Evolutionary conservation across 495 filamentous ascomycete species (phyloP), one percentile per base, ranked within the genome.

Genomic region (Penicillium simplicissimum): DNA sequence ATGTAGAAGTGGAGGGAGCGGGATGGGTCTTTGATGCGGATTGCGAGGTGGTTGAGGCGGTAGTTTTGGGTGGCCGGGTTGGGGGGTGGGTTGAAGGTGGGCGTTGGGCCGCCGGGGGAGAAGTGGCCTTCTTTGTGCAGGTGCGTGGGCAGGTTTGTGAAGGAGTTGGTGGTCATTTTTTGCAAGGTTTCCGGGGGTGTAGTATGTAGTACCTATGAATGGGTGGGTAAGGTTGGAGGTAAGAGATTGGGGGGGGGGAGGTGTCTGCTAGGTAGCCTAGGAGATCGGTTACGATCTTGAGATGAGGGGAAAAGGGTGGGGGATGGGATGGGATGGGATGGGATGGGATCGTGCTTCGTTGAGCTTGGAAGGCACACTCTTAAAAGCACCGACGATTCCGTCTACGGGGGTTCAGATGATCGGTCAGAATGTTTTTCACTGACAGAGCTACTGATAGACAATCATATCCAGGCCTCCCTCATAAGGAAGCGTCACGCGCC

Each of bases 21-120:
- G 25, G 63, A 55, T 11, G 79, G 73, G 53, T 82, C 70, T 52
- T 62, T 64, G 49, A 80, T 76, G 55, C 74, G 69, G 55, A 83
- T 66, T 58, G 76, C 74, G 58, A 76, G 57, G 63, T 83, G 81
- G 67, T 81, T 82, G 17, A 81, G 66, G 55, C 70, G 74, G 73
- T 76, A 81, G 58, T 71, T 66, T 25, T 62, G 35, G 37, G 79
- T 83, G 53, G 74, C 58, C 59, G 63, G 52, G 45, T 65, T 58
- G 55, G 56, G 64, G 47, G 71, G 67, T 33, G 57, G 74, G 64
- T 59, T 72, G 63, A 68, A 65, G 61, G 58, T 66, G 63, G 36
- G 62, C 52, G 65, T 68, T 65, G 66, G 61, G 52, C 72, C 71
- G 48, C 68, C 72, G 40, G 71, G 69, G 56, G 63, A 65, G 71